Evolutionary conservation across 2,329 filamentous ascomycete genomes (phyloP), one percentile per base, ranked within the genome.

Genomic region (Ophiostoma sp.): DNA sequence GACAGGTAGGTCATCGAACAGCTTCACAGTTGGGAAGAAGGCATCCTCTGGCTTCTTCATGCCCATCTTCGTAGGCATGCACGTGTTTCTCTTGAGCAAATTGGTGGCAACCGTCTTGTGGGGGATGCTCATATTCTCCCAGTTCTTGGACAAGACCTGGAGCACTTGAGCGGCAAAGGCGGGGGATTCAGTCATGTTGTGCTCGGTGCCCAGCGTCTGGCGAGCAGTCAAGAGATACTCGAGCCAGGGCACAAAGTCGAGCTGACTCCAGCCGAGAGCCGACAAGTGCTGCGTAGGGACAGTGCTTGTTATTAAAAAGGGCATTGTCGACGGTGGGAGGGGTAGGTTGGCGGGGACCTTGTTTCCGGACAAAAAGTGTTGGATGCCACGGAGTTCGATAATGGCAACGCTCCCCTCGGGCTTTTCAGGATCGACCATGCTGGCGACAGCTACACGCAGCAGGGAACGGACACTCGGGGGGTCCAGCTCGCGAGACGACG

Each of bases 1-100:
- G 15, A 90, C 89, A 0, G 95, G 94, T 20, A 99, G 83, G 77
- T 99, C 95, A 72, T 97, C 93, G 76, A 99, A 99, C 0, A 99
- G 83, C 77, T 93, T 95, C 52, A 99, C 95, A n/a, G 88, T 90
- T 1, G 92, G 88, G 76, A 99, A 97, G 79, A 97, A 99, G 0
- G 95, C 89, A 74, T 98, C 93, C 3, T 83, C 81, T 4, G 95
- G 95, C 74, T 87, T 91, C 75, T 84, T 90, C 94, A 99, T 96
- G 8, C 95, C 95, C 74, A 89, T 80, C 77, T 93, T 97, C 0
- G 95, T 98, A 0, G 95, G 95, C 76, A 99, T 92, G 36, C 96
- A 86, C 0, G 92, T 86, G 67, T 90, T 84, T 1, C 85, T 81
- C 69, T 88, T 85, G 3, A 98, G 81, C 4, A 93, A 79, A 20